Evolutionary conservation across 768 basidiomycete genomes (phyloP), one percentile per base, ranked within the genome.

Genomic region (Phanerochaete sordida): DNA sequence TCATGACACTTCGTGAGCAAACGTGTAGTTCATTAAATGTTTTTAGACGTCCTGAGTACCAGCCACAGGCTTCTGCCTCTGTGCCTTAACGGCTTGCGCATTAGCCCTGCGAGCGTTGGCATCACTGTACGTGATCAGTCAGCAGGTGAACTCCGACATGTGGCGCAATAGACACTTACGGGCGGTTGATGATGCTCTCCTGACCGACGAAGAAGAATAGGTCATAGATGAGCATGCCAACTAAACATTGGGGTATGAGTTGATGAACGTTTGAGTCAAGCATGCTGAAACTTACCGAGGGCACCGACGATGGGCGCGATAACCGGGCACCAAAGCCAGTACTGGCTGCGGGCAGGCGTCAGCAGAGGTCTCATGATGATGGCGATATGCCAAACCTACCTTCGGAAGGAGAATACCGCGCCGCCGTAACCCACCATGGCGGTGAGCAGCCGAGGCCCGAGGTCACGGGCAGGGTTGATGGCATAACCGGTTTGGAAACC

Each of bases 381-480:
- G 27, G 19, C 16, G 4, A 57, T 19, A 39, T 7, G 37, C 23
- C n/a, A 26, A 19, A 68, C 76, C 30, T 58, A 80, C 79, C 76
- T 73, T 59, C 79, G 67, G 69, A 69, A 79, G 1, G 74, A 76
- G 73, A 75, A 82, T 19, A 79, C 72, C 43, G 77, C 75, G 66
- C 70, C 72, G 23, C 87, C 87, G 64, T 88, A 90, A n/a, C 88
- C 88, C 7, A 79, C 86, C 84, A 89, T 87, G 5, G 87, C 79
- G 0, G 86, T 88, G 67, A 88, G 69, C 33, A 90, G 64, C 9
- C 88, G 79, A 1, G 88, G 88, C 5, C 88, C 88, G 28, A 90
- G 73, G 72, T 90, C 88, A 66, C 88, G 84, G 31, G 88, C 86
- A 43, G 88, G 88, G 64, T 89, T 89, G 54, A 88, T 73, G 4